phyloP scores from a whole-genome alignment of 2,329 filamentous ascomycete species.

The Fusarium algeriense region DNA sequence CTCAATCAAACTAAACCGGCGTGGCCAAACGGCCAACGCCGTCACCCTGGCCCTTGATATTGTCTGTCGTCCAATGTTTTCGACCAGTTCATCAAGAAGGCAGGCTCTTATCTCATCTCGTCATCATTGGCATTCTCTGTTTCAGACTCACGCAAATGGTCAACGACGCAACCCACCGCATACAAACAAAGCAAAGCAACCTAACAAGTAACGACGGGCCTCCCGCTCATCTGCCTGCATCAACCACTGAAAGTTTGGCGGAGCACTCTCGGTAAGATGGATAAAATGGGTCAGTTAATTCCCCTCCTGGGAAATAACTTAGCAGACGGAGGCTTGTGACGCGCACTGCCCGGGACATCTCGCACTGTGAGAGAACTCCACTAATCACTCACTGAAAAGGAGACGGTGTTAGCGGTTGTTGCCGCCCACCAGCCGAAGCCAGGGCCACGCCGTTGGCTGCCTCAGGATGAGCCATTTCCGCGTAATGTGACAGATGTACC shows the following conservation, averaged over 20 bases:
- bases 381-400: conserved; percentile 43
- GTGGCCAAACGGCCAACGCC: conserved; percentile 34
- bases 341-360: conserved; percentile 17
- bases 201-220: conserved; percentile 17
- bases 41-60: conserved; percentile 39
- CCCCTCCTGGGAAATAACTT: conserved; percentile 30
- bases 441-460: conserved; percentile 44
- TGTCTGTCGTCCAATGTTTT: conserved; percentile 14
- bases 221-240: conserved; percentile 16
- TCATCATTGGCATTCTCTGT: conserved; percentile 39
- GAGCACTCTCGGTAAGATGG: conserved; percentile 45
- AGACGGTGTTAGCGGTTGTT: conserved; percentile 44
- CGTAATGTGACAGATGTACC: conserved; percentile 34
- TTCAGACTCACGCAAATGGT: conserved; percentile 35
- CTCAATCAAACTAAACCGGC: conserved; percentile 37
- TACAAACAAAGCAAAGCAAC: conserved; percentile 4
- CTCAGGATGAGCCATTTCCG: conserved; percentile 43
- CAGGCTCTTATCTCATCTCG: conserved; percentile 40
- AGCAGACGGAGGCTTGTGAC: conserved; percentile 27
- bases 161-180: conserved; percentile 20
- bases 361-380: conserved; percentile 34
- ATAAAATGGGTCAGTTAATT: conserved; percentile 42
- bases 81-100: conserved; percentile 14
- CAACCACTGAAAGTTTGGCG: conserved; percentile 40
- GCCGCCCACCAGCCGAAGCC: conserved; percentile 38